These are phyloP conservation scores for Populus simonii DNA, from an alignment of 345 rosid species.

Conservation along the genomic window DNA sequence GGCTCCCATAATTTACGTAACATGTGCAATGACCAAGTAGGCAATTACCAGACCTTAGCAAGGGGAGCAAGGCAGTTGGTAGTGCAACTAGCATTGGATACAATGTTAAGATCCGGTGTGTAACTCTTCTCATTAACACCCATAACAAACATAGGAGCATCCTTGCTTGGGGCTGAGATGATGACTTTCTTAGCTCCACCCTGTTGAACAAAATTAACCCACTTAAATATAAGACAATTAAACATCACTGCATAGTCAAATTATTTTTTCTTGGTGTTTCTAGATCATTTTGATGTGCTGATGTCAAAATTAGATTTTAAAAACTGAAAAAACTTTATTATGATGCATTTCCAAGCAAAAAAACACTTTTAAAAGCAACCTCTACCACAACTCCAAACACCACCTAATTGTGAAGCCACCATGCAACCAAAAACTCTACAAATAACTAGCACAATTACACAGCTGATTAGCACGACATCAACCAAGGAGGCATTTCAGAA, in stretches of 20 bases:
- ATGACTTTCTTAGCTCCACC: constrained; percentile 36
- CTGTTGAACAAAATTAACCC: constrained; percentile 4
- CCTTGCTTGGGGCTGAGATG: constrained; percentile 35
- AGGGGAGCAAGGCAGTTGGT: constrained; percentile 38
- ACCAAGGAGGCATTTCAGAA: not conserved
- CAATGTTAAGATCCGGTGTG: constrained; percentile 24
- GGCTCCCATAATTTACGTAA: not conserved
- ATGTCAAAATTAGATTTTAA: too few species aligned
- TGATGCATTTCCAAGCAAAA: too few species aligned
- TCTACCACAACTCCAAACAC: too few species aligned
- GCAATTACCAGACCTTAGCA: constrained; percentile 17
- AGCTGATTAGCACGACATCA: not conserved
- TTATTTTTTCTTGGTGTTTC: too few species aligned
- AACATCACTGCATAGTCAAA: too few species aligned
- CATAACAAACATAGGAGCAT: constrained; percentile 34
- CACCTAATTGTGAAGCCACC: not conserved
- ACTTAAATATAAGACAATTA: not conserved
- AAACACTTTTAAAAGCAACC: not conserved
- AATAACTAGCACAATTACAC: not conserved
- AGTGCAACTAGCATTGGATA: constrained; percentile 34
- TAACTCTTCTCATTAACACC: constrained; percentile 34
- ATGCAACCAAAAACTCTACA: not conserved
- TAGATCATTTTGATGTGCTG: too few species aligned
- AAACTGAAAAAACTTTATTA: too few species aligned
- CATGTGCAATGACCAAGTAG: not conserved